A percentile compares a stretch with the other conserved stretches of the same genome.
These are phyloP conservation scores for Yamadazyma pseudoaaseri DNA, from an alignment of 1,139 yeast species.

Conservation along the genomic window DNA sequence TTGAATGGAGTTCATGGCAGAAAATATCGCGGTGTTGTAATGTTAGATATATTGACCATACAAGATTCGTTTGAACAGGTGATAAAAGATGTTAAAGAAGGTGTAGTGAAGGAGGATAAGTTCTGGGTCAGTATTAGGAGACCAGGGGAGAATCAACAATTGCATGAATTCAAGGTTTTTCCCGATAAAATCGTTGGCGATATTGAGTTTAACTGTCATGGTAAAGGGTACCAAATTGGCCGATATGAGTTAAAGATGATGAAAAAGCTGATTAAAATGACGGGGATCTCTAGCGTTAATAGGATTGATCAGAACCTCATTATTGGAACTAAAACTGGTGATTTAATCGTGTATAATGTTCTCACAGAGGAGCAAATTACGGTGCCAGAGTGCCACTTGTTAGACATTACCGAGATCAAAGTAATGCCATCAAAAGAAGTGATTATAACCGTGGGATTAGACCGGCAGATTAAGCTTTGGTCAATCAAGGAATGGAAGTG, in stretches of 20 bases:
- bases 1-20: slow-evolving; percentile 1
- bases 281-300: slow-evolving; percentile 9
- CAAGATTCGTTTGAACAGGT: slow-evolving; percentile 45
- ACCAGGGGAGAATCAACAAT: slow-evolving; percentile 23
- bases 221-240: slow-evolving; percentile 5
- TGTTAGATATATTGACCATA: slow-evolving; percentile 26
- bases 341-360: slow-evolving; percentile 21
- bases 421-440: slow-evolving; percentile 66
- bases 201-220: slow-evolving; percentile 3
- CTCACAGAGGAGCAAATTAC: slow-evolving; percentile 13
- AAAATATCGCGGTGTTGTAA: slow-evolving; percentile 2
- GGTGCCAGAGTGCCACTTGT: slow-evolving; percentile 41
- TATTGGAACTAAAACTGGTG: slow-evolving; percentile 47
- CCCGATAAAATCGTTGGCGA: slow-evolving; percentile 6
- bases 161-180: slow-evolving; percentile 15
- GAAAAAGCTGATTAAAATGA: slow-evolving; percentile 4
- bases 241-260: slow-evolving; percentile 10
- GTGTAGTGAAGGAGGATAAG: slow-evolving; percentile 19
- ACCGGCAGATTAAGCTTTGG: slow-evolving; percentile 60
- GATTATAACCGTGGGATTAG: slow-evolving; percentile 53
- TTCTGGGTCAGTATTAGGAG: slow-evolving; percentile 43
- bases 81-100: slow-evolving; percentile 30
- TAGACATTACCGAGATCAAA: slow-evolving; percentile 31
- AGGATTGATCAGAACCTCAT: slow-evolving; percentile 17
- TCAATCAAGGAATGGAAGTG: slow-evolving; percentile 51